Percentiles rank a stretch among this genome's conserved stretches.
These are phyloP conservation scores for Nakazawaea wyomingensis DNA, from an alignment of 805 yeast species.

Conservation along the genomic window DNA sequence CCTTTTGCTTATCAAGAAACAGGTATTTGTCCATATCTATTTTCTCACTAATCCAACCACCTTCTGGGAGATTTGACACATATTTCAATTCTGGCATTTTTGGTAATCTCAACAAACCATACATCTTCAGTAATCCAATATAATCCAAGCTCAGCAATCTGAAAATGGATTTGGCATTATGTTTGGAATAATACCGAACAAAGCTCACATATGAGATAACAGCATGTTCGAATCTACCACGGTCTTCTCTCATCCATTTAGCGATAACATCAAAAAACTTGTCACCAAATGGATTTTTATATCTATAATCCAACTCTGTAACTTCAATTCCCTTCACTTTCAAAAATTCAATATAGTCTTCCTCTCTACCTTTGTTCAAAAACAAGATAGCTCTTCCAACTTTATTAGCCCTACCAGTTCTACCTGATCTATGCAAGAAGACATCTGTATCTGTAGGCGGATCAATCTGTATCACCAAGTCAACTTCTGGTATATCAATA, in stretches of 20 bases:
- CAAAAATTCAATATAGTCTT: slow-evolving; percentile 77
- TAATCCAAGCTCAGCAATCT: slow-evolving; percentile 68
- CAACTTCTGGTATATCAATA: slow-evolving; percentile 91
- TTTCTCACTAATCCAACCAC: slow-evolving; percentile 65
- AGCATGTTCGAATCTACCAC: slow-evolving; percentile 79
- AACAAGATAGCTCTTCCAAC: slow-evolving; percentile 76
- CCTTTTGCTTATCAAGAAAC: slow-evolving; percentile 63
- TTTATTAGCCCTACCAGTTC: slow-evolving; percentile 91
- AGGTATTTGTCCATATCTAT: slow-evolving; percentile 65
- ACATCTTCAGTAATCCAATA: slow-evolving; percentile 63
- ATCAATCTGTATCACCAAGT: slow-evolving; percentile 86
- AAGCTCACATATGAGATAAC: slow-evolving; percentile 78
- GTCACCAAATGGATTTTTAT: slow-evolving; percentile 11
- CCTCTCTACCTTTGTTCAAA: slow-evolving; percentile 71
- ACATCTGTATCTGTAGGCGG: slow-evolving; percentile 93
- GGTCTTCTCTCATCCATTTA: slow-evolving; percentile 63
- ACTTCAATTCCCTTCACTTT: slow-evolving; percentile 60
- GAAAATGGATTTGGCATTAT: slow-evolving; percentile 83
- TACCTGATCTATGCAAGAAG: slow-evolving; percentile 89
- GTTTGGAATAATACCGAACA: slow-evolving; percentile 80
- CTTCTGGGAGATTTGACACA: slow-evolving; percentile 51
- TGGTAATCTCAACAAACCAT: slow-evolving; percentile 81
- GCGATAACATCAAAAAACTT: slow-evolving; percentile 30
- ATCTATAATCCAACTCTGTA: slow-evolving; percentile 24
- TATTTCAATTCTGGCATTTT: slow-evolving; percentile 85